Evolutionary conservation across 2,329 filamentous ascomycete species (phyloP), one percentile per base, ranked within the genome.

Genomic region (Trichoderma atroviride): DNA sequence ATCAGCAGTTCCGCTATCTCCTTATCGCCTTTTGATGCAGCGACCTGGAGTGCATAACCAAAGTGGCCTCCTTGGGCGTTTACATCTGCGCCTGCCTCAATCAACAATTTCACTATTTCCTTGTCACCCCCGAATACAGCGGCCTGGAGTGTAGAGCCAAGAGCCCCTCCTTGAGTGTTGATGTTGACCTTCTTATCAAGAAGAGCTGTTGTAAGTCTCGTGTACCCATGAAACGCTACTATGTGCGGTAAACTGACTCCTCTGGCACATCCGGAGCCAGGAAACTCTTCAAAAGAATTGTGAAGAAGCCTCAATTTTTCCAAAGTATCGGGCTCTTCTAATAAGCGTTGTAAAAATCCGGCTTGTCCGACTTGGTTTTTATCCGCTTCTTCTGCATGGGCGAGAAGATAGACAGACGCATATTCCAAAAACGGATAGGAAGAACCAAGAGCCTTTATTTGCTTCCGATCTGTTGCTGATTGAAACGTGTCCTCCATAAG

Each of bases 271-370:
- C 10, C 16, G 5, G 19, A 43, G 16, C 16, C 33, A 43, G n/a
- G 33, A 3, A 19, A 6, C 0, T 43, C 7, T 16, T 29, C 35
- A 16, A 59, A 59, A 24, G 5, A 19, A 1, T n/a, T n/a, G 24
- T 59, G 57, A 1, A 59, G 6, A 2, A 9, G 10, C 19, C 37
- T 24, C 5, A 60, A 0, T 22, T 19, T 24, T 5, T 43, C 19
- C 2, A 43, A 27, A 0, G 24, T 0, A 22, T 0, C 0, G 1
- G 14, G 40, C 7, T 40, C 35, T 3, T 43, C 0, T 3, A 27
- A 1, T 6, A 59, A 16, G 1, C 0, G 14, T 6, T 16, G 57
- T 7, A 59, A 19, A 0, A 43, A 1, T 3, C n/a, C 14, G 11
- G 22, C 4, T 40, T 43, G 57, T 9, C 14, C 4, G 2, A n/a